Conservation (phyloP, 345 rosid species). For the Passiflora organensis region DNA sequence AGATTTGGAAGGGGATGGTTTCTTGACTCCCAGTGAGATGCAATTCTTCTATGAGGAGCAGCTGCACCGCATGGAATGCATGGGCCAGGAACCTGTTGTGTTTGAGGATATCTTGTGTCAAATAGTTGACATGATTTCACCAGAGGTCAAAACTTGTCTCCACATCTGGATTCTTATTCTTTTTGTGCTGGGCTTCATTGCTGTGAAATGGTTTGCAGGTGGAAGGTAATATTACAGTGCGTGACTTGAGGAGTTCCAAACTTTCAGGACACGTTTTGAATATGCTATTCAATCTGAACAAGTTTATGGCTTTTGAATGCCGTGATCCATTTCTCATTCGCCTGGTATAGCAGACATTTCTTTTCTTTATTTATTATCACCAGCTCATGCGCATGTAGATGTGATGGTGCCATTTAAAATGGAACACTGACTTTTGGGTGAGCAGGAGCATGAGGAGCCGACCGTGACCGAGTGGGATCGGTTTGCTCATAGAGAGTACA, state of each 20-base stretch:
- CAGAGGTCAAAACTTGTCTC: slow-evolving; percentile 15
- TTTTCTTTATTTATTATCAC: no score
- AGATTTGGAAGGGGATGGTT: slow-evolving; percentile 28
- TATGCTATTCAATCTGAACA: slow-evolving; percentile 29
- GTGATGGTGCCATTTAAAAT: neutral
- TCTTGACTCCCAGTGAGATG: slow-evolving; percentile 22
- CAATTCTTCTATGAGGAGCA: slow-evolving; percentile 33
- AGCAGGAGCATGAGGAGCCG: slow-evolving; percentile 87
- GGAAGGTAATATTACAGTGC: slow-evolving; percentile 23
- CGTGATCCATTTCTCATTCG: slow-evolving; percentile 32
- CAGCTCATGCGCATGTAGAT: neutral
- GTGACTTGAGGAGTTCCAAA: slow-evolving; percentile 23
- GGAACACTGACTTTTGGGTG: slow-evolving; percentile 4
- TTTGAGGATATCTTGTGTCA: slow-evolving; percentile 32
- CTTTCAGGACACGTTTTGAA: slow-evolving; percentile 30
- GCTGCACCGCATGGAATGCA: slow-evolving; percentile 33
- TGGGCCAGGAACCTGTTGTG: slow-evolving; percentile 28
- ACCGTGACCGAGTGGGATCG: slow-evolving; percentile 96
- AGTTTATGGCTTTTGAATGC: slow-evolving; percentile 29
- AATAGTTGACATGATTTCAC: slow-evolving; percentile 30
- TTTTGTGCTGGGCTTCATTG: neutral
- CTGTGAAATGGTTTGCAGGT: slow-evolving; percentile 10
- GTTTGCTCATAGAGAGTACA: slow-evolving; percentile 68
- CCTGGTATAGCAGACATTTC: slow-evolving; percentile 16
- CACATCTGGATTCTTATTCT: neutral